Conservation (phyloP, 2,329 filamentous ascomycete genomes). For the Annulohypoxylon truncatum region DNA sequence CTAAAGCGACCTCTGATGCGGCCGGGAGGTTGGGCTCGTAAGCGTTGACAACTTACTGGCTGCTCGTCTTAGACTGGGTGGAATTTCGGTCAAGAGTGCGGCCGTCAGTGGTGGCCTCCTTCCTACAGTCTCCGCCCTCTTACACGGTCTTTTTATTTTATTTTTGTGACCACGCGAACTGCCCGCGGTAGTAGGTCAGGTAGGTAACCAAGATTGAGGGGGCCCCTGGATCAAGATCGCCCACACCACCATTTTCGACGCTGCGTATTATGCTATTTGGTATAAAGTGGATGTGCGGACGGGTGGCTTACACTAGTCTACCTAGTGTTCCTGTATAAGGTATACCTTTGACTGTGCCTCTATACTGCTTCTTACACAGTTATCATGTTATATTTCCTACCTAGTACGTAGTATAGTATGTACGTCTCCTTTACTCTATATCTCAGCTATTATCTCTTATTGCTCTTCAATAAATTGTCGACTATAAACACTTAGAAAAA, state of each 20-base stretch:
- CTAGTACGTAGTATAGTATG: no score
- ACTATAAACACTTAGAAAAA: no score
- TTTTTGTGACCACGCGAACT: conserved; percentile 38
- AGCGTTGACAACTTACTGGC: conserved; percentile 27
- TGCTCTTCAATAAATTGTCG: no score
- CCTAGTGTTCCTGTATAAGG: neutral
- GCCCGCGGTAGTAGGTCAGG: conserved; percentile 24
- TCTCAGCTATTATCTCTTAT: no score
- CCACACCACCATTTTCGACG: conserved; percentile 6
- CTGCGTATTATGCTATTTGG: conserved; percentile 17
- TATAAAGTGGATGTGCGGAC: conserved; percentile 5
- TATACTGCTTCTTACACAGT: neutral
- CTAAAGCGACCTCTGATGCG: conserved; percentile 40
- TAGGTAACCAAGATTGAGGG: conserved; percentile 34
- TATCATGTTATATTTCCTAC: neutral
- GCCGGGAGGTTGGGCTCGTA: conserved; percentile 40
- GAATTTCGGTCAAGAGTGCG: conserved; percentile 38
- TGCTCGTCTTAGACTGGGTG: conserved; percentile 21
- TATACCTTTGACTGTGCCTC: neutral
- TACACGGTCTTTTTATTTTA: conserved; percentile 17
- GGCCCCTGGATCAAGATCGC: conserved; percentile 32
- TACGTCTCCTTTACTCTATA: neutral
- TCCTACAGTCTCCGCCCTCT: conserved; percentile 2
- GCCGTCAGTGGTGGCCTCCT: conserved; percentile 37
- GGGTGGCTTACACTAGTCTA: conserved; percentile 9